Evolutionary conservation across 176 grass and related monocot species (phyloP), one percentile per base, ranked within the genome.

Genomic region (Dendrocalamus sinicus): DNA sequence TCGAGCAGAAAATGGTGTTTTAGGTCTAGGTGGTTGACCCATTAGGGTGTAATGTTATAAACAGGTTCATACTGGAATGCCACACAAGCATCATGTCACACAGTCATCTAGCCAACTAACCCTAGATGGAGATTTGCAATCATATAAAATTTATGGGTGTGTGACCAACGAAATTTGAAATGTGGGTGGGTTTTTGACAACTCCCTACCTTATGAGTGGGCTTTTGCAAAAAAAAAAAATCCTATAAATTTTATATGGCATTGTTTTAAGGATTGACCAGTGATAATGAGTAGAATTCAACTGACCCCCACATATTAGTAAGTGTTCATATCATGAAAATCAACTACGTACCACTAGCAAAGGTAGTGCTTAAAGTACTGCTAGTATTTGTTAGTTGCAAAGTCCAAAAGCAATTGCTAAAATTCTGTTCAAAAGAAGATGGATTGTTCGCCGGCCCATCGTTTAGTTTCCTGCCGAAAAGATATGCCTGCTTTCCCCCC

Each of bases 381-480:
- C 51, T 28, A 78, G 22, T 54, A 76, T 66, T 35, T 72, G 67
- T 43, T 24, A 46, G 14, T 70, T 86, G 61, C 73, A 50, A 79
- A 78, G 51, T 51, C 67, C 37, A 87, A 90, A 90, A 87, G 73
- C 15, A 67, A 67, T 61, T 67, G 23, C 60, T 28, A 79, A 76
- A 79, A 87, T 78, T 79, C 89, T 78, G 19, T 65, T 60, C 2
- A 67, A 67, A 90, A 79, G 81, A 87, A 54, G 80, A 62, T 17
- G 32, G 81, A 87, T 83, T 84, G 89, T 84, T 84, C 85, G 61
- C 75, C 75, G 69, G 75, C 71, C 81, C 89, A 84, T 75, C 69
- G 85, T 63, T 80, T 84, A 84, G 75, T 47, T 91, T 43, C 30
- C 41, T 44, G 14, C 22, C 7, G 1, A 76, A 86, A 87, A 91